Evolutionary conservation across 495 filamentous ascomycete species (phyloP), one percentile per base, ranked within the genome.

Genomic region (Talaromyces trachyspermus): DNA sequence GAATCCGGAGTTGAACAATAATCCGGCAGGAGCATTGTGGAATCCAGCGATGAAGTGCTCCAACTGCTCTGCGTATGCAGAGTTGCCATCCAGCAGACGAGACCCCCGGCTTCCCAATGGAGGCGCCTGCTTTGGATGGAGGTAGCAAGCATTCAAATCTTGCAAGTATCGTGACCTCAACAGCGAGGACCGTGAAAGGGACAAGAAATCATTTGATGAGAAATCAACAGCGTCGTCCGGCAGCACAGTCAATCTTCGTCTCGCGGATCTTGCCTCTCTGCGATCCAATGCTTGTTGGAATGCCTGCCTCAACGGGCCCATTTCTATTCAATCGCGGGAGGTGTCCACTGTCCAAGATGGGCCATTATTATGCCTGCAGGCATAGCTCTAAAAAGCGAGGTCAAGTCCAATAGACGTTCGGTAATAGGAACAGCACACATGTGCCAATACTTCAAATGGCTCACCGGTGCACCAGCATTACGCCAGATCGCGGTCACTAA

Each of bases 1-100:
- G 59, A 76, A 88, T 5, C 84, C 87, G 2, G 84, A 88, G 54
- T 84, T 87, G 61, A 86, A 88, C 2, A 92, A 62, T n/a, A 90
- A 65, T 0, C 72, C 86, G 1, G 73, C 64, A 0, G 69, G 65
- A 0, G 83, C 83, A n/a, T 68, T 50, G 49, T 89, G 84, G 53
- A 88, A 88, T 0, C 50, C 43, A 0, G 87, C 83, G 43, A 90
- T 80, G 10, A 70, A 71, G 0, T 48, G 48, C 55, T 91, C 87
- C 2, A 91, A 67, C 0, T 65, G 53, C 53, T 87, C 82, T 0
- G 78, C 76, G 51, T 80, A 82, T 0, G 52, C 26, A 0, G 78
- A 84, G 62, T 89, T 90, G 4, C 87, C 87, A 59, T 89, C 66
- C 15, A 71, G 44, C 0, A 72, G 41, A 4, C 70, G 63, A 4